These are phyloP conservation scores for Setomelanomma holmii DNA, from an alignment of 2,329 filamentous ascomycete genomes.

Conservation along the genomic window DNA sequence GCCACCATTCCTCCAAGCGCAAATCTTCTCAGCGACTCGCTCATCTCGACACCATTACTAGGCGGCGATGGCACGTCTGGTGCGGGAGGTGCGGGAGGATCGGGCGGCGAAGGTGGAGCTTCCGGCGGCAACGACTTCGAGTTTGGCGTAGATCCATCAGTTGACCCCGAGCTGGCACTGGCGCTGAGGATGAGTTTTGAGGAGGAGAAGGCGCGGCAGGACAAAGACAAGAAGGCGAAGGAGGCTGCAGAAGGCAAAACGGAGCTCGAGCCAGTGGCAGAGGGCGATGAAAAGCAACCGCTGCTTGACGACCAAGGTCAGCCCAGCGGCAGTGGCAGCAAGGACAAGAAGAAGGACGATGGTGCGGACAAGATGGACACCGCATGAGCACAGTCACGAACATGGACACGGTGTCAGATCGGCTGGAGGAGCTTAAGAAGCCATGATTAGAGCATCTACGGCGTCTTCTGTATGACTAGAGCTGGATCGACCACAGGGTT, in stretches of 20 bases:
- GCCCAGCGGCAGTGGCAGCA: conserved; percentile 65
- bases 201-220: conserved; percentile 93
- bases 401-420: conserved; percentile 2
- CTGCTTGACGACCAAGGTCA: conserved; percentile 70
- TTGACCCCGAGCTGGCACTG: conserved; percentile 92
- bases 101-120: conserved; percentile 60
- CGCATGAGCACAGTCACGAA: conserved; percentile 61
- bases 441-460: conserved; percentile 31
- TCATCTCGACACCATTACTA: conserved; percentile 88
- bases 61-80: conserved; percentile 76
- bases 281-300: conserved; percentile 67
- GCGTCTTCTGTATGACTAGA: conserved; percentile 35
- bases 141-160: conserved; percentile 87
- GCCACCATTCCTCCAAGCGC: conserved; percentile 90
- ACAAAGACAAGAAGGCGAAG: conserved; percentile 80
- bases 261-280: conserved; percentile 80
- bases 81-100: conserved; percentile 60
- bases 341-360: conserved; percentile 59
- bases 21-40: conserved; percentile 89
- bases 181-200: conserved; percentile 97
- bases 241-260: conserved; percentile 75
- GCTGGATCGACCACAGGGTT: conserved; percentile 23
- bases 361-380: conserved; percentile 89
- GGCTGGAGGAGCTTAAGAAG: conserved; percentile 4
- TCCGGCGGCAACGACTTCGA: conserved; percentile 72